Evolutionary conservation across 1,139 yeast genomes (phyloP).

Genomic region (Protomyces macrosporus): DNA sequence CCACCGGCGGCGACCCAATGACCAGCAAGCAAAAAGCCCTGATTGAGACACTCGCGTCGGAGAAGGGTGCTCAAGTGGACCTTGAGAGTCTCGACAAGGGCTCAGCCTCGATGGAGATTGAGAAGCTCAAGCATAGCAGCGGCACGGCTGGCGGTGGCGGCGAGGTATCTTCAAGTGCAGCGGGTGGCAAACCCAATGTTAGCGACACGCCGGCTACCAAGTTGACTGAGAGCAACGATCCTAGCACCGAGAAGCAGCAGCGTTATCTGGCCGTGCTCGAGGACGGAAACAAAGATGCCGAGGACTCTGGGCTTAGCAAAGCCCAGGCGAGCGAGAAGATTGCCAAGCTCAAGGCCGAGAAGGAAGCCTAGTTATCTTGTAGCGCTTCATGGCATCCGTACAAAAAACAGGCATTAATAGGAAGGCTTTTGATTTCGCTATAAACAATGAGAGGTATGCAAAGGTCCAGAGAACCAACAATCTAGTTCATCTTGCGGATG

Average conservation of each 20-base stretch:
- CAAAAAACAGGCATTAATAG: too few relatives aligned
- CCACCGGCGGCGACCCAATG: constrained; percentile 24
- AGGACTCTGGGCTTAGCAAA: constrained; percentile 10
- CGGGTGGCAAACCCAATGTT: too few relatives aligned
- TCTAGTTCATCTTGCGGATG: constrained; percentile 92
- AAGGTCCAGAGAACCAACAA: not conserved
- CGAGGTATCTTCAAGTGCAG: not conserved
- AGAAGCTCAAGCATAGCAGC: constrained; percentile 7
- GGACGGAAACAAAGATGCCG: constrained; percentile 8
- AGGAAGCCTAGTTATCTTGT: not conserved
- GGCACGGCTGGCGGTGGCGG: constrained; percentile 4
- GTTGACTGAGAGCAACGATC: not conserved
- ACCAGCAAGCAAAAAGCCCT: constrained; percentile 21
- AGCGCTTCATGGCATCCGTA: too few relatives aligned
- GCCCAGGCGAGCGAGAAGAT: constrained; percentile 25
- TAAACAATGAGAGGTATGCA: not conserved
- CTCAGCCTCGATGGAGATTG: constrained; percentile 15
- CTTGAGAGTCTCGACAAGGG: constrained; percentile 15
- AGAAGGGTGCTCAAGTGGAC: constrained; percentile 21
- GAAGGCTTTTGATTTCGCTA: not conserved
- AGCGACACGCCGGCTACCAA: not conserved
- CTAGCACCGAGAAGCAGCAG: not conserved
- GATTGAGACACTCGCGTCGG: constrained; percentile 14
- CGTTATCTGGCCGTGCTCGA: constrained; percentile 21
- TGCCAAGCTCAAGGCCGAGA: constrained; percentile 13